Conservation (phyloP, 768 basidiomycete genomes). For the Crassisporium funariophilum region DNA sequence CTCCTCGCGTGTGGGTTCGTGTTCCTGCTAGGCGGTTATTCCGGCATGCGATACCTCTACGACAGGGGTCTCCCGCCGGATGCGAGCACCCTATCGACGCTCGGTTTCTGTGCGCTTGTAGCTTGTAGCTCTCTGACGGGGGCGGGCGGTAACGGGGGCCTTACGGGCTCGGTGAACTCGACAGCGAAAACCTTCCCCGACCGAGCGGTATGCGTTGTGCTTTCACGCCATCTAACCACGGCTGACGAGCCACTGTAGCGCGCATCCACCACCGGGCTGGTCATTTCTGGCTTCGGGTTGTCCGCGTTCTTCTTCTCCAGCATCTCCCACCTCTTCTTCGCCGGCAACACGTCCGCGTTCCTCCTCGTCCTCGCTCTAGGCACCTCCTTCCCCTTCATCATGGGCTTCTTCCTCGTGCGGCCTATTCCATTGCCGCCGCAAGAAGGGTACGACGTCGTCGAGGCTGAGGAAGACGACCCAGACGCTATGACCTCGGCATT, state of each 20-base stretch:
- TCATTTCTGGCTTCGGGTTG: conserved; percentile 86
- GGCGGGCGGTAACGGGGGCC: conserved; percentile 72
- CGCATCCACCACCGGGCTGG: conserved; percentile 76
- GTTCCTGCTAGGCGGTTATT: too few relatives aligned
- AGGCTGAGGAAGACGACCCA: conserved; percentile 16
- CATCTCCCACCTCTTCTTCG: conserved; percentile 68
- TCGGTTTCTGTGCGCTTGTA: conserved; percentile 55
- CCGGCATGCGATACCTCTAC: conserved; percentile 68
- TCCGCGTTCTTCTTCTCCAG: conserved; percentile 90
- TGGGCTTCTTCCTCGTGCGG: conserved; percentile 74
- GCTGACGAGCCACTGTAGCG: conserved; percentile 51
- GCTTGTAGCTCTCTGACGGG: conserved; percentile 75
- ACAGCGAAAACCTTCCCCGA: conserved; percentile 86
- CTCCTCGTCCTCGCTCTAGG: conserved; percentile 76
- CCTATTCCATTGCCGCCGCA: conserved; percentile 68
- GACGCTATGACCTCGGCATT: too few relatives aligned
- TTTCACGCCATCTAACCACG: conserved; percentile 2
- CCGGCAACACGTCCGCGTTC: conserved; percentile 79
- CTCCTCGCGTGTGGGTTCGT: too few relatives aligned
- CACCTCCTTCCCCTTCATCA: conserved; percentile 75
- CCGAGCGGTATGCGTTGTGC: conserved; percentile 48
- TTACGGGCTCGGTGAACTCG: conserved; percentile 72
- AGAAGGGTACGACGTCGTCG: too few relatives aligned
- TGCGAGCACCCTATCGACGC: conserved; percentile 36
- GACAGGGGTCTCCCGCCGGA: conserved; percentile 48